Evolutionary conservation across 805 yeast genomes (phyloP).

Genomic region (Candida sonorensis): DNA sequence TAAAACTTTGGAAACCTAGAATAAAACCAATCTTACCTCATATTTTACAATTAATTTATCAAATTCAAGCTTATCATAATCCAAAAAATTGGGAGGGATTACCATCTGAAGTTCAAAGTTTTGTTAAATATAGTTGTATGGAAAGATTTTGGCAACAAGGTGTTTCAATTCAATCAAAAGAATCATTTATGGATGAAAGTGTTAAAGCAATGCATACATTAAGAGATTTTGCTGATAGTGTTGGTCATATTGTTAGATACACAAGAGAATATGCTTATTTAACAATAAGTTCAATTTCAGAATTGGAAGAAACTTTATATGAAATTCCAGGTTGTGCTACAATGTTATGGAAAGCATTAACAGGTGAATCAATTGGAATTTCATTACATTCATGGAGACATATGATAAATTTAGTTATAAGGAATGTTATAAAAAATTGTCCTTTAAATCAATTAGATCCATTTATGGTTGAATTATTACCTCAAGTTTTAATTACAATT

Average conservation of each 20-base stretch:
- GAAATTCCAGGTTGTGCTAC: slow-evolving; percentile 77
- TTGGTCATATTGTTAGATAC: slow-evolving; percentile 91
- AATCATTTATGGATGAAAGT: slow-evolving; percentile 88
- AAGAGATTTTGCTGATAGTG: slow-evolving; percentile 95
- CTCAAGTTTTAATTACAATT: slow-evolving; percentile 64
- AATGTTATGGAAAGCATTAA: slow-evolving; percentile 77
- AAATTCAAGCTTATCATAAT: slow-evolving; percentile 90
- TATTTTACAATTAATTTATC: slow-evolving; percentile 77
- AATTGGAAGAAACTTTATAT: slow-evolving; percentile 81
- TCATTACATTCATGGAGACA: slow-evolving; percentile 97
- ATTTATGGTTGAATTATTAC: slow-evolving; percentile 74
- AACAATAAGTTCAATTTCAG: slow-evolving; percentile 83
- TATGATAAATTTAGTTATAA: slow-evolving; percentile 80
- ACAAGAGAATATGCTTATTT: slow-evolving; percentile 93
- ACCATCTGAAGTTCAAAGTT: slow-evolving; percentile 85
- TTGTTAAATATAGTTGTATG: slow-evolving; percentile 81
- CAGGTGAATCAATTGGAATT: slow-evolving; percentile 78
- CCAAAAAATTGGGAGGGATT: slow-evolving; percentile 86
- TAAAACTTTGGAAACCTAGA: slow-evolving; percentile 87
- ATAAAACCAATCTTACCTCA: slow-evolving; percentile 89
- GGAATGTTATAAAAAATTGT: slow-evolving; percentile 84
- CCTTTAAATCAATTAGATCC: slow-evolving; percentile 61
- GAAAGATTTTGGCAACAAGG: slow-evolving; percentile 99
- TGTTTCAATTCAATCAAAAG: slow-evolving; percentile 87
- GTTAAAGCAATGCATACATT: slow-evolving; percentile 90